Evolutionary conservation across 2,329 filamentous ascomycete species (phyloP), one percentile per base, ranked within the genome.

Genomic region (Aureobasidium pullulans): DNA sequence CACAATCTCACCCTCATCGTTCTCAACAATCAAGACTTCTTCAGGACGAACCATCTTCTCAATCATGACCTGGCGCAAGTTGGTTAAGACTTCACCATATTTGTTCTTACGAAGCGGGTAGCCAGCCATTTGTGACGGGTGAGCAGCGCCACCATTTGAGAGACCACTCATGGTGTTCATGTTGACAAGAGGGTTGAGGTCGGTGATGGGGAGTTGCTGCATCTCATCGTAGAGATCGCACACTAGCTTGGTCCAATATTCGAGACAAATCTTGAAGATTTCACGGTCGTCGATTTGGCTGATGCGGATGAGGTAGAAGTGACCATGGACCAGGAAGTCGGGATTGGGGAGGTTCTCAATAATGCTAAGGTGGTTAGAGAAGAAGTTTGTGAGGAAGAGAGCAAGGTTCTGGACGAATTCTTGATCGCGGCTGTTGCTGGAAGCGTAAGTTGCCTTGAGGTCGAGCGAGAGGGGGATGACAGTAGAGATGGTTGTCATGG

Each of bases 1-100:
- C 32, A 99, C 94, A 67, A 99, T 99, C 72, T 99, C 94, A 64
- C 95, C 94, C 75, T 99, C 94, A 64, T 99, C 94, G 73, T 99
- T 99, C 76, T 99, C 94, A n/a, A 99, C 94, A 69, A 99, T 95
- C 66, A 99, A 75, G 8, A 99, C 95, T 76, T 99, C 95, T 76
- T 99, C 94, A 0, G 94, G 94, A 44, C 92, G 85, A 34, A 99
- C 94, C 94, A 99, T 99, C 81, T 96, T 96, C 78, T 99, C 94
- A 63, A 99, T 97, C 94, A 99, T 99, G 65, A 99, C 94, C 28
- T 93, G 88, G 65, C 94, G 87, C 60, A 99, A 81, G 72, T 96
- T 97, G 9, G 93, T 93, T 52, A 99, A 79, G 19, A 99, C 88
- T 71, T 96, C 91, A 64, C 87, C 87, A 75, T 97, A 99, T 76